phyloP scores from a whole-genome alignment of 345 rosid genomes.

The Draba incana region DNA sequence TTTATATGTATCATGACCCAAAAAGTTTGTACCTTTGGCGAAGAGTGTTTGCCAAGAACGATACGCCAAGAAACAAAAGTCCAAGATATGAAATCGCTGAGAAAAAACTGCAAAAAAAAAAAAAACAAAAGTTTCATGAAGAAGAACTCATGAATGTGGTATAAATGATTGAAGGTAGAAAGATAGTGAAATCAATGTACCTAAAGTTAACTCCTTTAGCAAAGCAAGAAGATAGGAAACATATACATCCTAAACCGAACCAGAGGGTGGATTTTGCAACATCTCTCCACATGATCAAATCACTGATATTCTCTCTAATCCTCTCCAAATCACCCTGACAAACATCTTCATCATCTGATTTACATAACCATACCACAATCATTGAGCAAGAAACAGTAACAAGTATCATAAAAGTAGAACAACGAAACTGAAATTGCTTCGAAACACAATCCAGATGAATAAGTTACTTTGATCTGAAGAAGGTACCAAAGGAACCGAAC shows the following conservation, averaged over 20 bases:
- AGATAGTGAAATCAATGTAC: constrained; percentile 39
- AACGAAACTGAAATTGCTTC: constrained; percentile 1
- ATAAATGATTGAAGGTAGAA: constrained; percentile 16
- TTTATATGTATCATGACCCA: background rate
- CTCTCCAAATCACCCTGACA: constrained; percentile 59
- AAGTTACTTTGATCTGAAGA: constrained; percentile 52
- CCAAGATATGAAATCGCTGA: constrained; percentile 74
- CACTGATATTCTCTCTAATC: constrained; percentile 54
- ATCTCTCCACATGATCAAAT: constrained; percentile 85
- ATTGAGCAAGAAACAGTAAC: background rate
- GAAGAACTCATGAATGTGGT: constrained; percentile 2
- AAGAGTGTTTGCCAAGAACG: constrained; percentile 81
- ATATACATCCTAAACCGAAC: constrained; percentile 86
- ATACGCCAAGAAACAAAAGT: constrained; percentile 70
- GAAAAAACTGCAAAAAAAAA: constrained; percentile 57
- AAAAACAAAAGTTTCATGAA: background rate
- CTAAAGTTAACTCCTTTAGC: constrained; percentile 75
- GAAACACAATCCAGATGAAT: background rate
- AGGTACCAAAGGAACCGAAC: constrained; percentile 40
- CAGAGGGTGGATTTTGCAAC: constrained; percentile 84
- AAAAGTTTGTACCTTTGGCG: constrained; percentile 54
- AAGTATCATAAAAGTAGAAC: background rate
- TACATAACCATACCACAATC: background rate
- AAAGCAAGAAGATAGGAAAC: constrained; percentile 82
- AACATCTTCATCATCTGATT: constrained; percentile 49